Evolutionary conservation across 169 alveolate genomes (phyloP).

Genomic region (Eimeria mitis): DNA sequence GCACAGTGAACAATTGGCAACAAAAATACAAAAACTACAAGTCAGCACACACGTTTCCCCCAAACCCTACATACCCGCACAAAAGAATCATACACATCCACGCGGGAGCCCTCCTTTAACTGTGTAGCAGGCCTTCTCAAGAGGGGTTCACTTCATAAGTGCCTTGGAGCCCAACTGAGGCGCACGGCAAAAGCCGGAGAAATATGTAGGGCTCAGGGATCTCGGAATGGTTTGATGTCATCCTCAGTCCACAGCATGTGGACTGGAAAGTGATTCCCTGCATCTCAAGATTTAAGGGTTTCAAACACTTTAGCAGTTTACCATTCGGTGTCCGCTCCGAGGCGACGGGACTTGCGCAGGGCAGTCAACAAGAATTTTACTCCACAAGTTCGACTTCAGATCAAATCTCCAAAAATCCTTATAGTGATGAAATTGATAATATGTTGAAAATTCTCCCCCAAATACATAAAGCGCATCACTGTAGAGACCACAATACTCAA

Average conservation of each 20-base stretch:
- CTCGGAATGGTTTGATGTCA: neutral
- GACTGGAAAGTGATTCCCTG: neutral
- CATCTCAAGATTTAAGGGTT: neutral
- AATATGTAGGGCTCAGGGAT: neutral
- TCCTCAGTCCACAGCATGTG: neutral
- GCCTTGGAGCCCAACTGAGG: neutral
- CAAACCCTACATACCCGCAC: neutral
- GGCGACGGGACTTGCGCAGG: conserved; percentile 91
- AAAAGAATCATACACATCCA: neutral
- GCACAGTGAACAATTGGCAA: neutral
- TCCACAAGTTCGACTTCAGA: conserved; percentile 88
- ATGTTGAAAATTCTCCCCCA: conserved; percentile 95
- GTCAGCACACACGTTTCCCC: neutral
- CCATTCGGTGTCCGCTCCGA: conserved; percentile 96
- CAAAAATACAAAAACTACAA: neutral
- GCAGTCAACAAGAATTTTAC: conserved; percentile 86
- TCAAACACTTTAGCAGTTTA: neutral
- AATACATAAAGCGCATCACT: conserved; percentile 91
- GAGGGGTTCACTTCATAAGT: neutral
- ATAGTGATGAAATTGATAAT: conserved; percentile 93
- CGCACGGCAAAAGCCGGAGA: neutral
- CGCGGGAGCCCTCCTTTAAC: neutral
- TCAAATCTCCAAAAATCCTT: conserved; percentile 92
- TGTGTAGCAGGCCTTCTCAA: neutral
- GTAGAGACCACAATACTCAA: neutral